A percentile compares a stretch with the other conserved stretches of the same genome.
phyloP scores from a whole-genome alignment of 2,329 filamentous ascomycete species.

The Diaporthe vaccinii region DNA sequence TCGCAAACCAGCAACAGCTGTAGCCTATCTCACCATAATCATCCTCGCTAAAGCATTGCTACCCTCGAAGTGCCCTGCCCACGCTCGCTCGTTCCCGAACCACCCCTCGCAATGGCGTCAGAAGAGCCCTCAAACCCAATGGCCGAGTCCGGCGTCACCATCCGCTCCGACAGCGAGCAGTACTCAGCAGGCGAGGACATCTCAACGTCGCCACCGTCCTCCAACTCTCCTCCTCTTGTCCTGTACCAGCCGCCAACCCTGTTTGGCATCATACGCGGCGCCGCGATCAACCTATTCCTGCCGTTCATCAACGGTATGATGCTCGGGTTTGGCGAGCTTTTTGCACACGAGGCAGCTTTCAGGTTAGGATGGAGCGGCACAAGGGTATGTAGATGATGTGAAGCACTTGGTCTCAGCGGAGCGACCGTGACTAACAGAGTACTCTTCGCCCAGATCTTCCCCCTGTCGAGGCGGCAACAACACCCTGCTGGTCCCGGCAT shows the following conservation, averaged over 20 bases:
- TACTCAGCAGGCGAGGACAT: conserved; percentile 78
- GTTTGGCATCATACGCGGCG: conserved; percentile 87
- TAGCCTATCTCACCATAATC: background rate
- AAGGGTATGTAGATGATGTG: conserved; percentile 73
- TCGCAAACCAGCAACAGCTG: background rate
- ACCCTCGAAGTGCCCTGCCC: background rate
- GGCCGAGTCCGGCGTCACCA: conserved; percentile 80
- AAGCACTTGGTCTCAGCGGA: background rate
- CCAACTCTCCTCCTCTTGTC: conserved; percentile 77
- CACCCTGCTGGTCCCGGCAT: conserved; percentile 85
- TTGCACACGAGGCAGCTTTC: conserved; percentile 96
- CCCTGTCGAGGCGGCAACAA: conserved; percentile 69
- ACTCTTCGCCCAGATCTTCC: conserved; percentile 63
- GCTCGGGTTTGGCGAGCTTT: conserved; percentile 96
- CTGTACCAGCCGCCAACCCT: conserved; percentile 91
- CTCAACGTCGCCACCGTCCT: conserved; percentile 72
- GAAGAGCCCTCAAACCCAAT: conserved; percentile 68
- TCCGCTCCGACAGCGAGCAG: conserved; percentile 86
- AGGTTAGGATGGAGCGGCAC: conserved; percentile 93
- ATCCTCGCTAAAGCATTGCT: background rate
- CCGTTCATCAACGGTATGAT: conserved; percentile 99
- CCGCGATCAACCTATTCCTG: conserved; percentile 94
- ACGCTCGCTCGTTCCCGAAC: too few species aligned
- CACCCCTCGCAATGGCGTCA: conserved; percentile 70
- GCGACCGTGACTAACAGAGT: background rate